Evolutionary conservation across 345 rosid species (phyloP).

Genomic region (Salix exigua): DNA sequence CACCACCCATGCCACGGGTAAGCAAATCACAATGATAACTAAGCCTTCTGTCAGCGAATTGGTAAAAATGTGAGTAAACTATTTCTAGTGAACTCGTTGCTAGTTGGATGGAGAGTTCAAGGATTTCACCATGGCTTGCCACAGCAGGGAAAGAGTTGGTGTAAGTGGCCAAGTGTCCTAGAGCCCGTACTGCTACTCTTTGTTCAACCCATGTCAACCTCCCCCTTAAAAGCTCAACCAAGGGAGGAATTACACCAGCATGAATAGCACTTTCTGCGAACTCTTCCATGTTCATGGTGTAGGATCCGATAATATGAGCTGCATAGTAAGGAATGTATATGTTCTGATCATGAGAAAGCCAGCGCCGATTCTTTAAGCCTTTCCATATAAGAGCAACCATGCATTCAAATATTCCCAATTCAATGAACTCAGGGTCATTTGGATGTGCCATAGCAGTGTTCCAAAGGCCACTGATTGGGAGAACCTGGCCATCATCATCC

Average conservation of each 20-base stretch:
- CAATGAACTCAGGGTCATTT: constrained; percentile 92
- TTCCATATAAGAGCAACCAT: constrained; percentile 96
- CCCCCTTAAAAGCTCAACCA: constrained; percentile 89
- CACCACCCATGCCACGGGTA: constrained; percentile 99
- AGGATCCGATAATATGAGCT: constrained; percentile 95
- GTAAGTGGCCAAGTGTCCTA: constrained; percentile 96
- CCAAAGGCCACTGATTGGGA: constrained; percentile 99
- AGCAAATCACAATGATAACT: constrained; percentile 95
- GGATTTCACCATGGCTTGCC: constrained; percentile 81
- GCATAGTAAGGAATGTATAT: constrained; percentile 98
- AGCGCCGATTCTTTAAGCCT: constrained; percentile 87
- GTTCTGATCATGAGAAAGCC: constrained; percentile 97
- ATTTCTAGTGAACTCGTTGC: constrained; percentile 93
- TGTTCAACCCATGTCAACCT: constrained; percentile 99
- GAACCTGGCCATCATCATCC: constrained; percentile 96
- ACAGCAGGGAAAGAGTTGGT: constrained; percentile 72
- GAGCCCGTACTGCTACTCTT: constrained; percentile 92
- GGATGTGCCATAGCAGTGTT: constrained; percentile 99
- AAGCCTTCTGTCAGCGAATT: constrained; percentile 65
- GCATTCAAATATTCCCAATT: constrained; percentile 94
- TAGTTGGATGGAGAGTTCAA: constrained; percentile 81
- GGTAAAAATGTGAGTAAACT: constrained; percentile 94
- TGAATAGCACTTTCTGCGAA: constrained; percentile 80
- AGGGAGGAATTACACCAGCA: constrained; percentile 83
- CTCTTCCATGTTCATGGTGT: constrained; percentile 99